Percentiles rank a stretch among this genome's conserved stretches.
phyloP scores from a whole-genome alignment of 2,329 filamentous ascomycete genomes.

The Fusarium mangiferae region DNA sequence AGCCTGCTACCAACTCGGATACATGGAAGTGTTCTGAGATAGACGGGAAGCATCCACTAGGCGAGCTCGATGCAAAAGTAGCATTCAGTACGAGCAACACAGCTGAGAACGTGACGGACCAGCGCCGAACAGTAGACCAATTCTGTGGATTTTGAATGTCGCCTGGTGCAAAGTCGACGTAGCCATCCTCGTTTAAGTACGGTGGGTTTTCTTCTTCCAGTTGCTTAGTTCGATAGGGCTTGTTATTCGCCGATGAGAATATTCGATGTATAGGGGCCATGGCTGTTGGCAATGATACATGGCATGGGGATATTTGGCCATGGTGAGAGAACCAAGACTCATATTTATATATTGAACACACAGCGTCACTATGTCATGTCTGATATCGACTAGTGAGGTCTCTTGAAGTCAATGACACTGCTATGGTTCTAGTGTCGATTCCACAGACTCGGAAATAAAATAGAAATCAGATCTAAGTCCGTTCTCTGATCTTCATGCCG shows the following conservation, averaged over 20 bases:
- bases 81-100: constrained; percentile 24
- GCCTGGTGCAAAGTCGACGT: constrained; percentile 14
- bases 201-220: constrained; percentile 17
- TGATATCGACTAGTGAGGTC: neutral
- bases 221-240: constrained; percentile 20
- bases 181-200: constrained; percentile 18
- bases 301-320: neutral
- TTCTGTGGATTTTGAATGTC: constrained; percentile 19
- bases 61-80: constrained; percentile 24
- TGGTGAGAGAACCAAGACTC: neutral
- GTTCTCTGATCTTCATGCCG: constrained; percentile 14
- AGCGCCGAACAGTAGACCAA: constrained; percentile 9
- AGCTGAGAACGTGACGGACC: constrained; percentile 10
- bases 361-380: neutral
- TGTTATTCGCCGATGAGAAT: constrained; percentile 23
- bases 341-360: neutral
- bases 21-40: constrained; percentile 20
- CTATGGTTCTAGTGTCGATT: neutral
- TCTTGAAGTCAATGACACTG: constrained; percentile 12
- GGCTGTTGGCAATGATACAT: neutral
- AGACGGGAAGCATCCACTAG: constrained; percentile 22
- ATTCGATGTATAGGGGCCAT: constrained; percentile 27
- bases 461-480: constrained; percentile 17
- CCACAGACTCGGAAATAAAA: neutral
- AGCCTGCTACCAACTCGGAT: constrained; percentile 19